Evolutionary conservation across 495 filamentous ascomycete species (phyloP), one percentile per base, ranked within the genome.

Genomic region (Corynascus novoguineensis): DNA sequence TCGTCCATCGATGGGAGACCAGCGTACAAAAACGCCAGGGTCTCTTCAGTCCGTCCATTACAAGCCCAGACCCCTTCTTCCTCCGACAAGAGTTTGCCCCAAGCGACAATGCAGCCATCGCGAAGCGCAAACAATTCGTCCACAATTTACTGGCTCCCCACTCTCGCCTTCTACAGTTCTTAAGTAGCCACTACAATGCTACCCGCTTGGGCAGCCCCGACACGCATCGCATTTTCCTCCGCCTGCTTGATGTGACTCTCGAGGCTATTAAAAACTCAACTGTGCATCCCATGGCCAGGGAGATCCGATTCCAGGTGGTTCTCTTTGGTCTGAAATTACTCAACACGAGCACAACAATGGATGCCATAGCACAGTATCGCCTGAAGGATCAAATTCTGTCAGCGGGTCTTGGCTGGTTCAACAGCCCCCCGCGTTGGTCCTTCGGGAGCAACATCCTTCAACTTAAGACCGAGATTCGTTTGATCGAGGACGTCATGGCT

Each of bases 391-490:
- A 86, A 54, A 86, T 95, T 47, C 68, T 99, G 14, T 90, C 89
- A 24, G 90, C 89, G 22, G 90, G 81, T 35, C 74, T 99, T 8
- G 83, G 80, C 51, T 97, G 95, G 95, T 99, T 97, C 68, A 83
- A 78, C 37, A 80, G 84, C 58, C 74, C 87, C 15, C 89, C 95
- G 32, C 81, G 83, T 59, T 99, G 93, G 93, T 95, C 92, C 3
- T 97, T 95, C 68, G 95, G 95, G 40, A 91, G 92, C 56, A 97
- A 97, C 67, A 79, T 88, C 45, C 75, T 97, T 8, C 93, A 97
- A 66, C 78, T 97, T 28, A 97, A 93, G 71, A 90, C 95, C 0
- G 95, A 99, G 70, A 83, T 88, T 31, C 86, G 84, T 59, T 71
- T 97, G 31, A 81, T 99, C 8, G 77, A 77, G 10, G 92, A 97